A percentile compares a stretch with the other conserved stretches of the same genome.
phyloP scores from a whole-genome alignment of 179 eudicot genomes.

The Nepenthes alata region DNA sequence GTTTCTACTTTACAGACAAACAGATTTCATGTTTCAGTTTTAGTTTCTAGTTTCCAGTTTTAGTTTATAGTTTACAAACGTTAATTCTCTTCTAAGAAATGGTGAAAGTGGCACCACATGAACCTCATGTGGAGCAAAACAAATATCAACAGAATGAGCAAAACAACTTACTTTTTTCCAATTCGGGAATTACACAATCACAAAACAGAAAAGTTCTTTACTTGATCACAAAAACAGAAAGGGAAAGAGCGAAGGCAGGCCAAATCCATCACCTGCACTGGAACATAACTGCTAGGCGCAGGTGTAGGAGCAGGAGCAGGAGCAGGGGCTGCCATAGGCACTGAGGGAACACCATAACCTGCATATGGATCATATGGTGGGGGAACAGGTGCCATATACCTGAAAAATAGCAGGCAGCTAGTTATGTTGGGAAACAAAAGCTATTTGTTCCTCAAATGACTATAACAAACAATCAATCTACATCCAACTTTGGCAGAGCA shows the following conservation, averaged over 20 bases:
- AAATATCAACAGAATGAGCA: too few species aligned
- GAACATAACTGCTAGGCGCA: conserved; percentile 82
- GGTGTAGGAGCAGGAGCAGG: conserved; percentile 73
- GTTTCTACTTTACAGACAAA: too few species aligned
- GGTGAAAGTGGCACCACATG: too few species aligned
- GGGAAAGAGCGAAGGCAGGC: not conserved
- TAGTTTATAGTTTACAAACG: too few species aligned
- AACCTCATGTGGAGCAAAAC: too few species aligned
- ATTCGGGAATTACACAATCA: too few species aligned
- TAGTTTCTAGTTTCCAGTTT: too few species aligned
- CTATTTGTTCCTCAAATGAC: not conserved
- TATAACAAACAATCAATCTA: not conserved
- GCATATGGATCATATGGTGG: conserved; percentile 83
- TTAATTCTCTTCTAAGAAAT: too few species aligned
- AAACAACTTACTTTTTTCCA: too few species aligned
- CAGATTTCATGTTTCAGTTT: too few species aligned
- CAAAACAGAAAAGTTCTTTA: not conserved
- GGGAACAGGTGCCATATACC: conserved; percentile 88
- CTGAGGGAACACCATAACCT: conserved; percentile 77
- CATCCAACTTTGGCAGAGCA: not conserved
- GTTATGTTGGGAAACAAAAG: not conserved
- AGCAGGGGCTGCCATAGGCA: conserved; percentile 68
- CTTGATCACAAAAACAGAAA: not conserved
- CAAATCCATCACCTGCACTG: conserved; percentile 51
- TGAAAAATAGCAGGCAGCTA: conserved; percentile 12